A percentile compares a stretch with the other conserved stretches of the same genome.
These are phyloP conservation scores for Micromonas pusilla DNA, from an alignment of 139 green algal genomes.

Conservation along the genomic window DNA sequence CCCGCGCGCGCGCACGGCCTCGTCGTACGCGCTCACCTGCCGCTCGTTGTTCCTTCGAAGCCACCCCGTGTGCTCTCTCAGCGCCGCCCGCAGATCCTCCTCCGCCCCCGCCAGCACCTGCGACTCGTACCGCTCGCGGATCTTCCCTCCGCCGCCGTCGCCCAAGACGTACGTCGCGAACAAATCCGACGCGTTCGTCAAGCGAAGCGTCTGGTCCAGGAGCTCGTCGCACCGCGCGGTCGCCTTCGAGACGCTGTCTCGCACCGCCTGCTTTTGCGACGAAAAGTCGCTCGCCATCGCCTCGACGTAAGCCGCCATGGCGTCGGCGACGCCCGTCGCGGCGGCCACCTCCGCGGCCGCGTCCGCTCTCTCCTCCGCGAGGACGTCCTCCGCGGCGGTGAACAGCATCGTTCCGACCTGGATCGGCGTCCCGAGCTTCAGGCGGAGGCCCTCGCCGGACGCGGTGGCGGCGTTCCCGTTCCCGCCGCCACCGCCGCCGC, in stretches of 20 bases:
- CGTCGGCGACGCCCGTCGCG: not conserved
- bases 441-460: constrained; percentile 19
- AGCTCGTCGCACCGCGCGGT: not conserved
- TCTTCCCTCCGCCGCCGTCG: not conserved
- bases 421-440: constrained; percentile 24
- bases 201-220: constrained; percentile 4
- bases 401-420: not conserved
- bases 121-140: not conserved
- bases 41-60: constrained; percentile 15
- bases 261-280: not conserved
- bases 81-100: not conserved
- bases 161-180: constrained; percentile 20
- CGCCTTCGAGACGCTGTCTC: not conserved
- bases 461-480: not conserved
- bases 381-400: constrained; percentile 3
- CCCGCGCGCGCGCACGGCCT: constrained; percentile 1
- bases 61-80: constrained; percentile 1
- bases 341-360: not conserved
- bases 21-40: not conserved
- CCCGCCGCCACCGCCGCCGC: not conserved
- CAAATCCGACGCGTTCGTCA: not conserved
- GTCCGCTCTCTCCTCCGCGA: not conserved
- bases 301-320: not conserved
- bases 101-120: not conserved
- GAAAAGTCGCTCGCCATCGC: not conserved